Base-by-base conservation (phyloP, 2,329 filamentous ascomycete genomes). In the Aspergillus sp. region DNA sequence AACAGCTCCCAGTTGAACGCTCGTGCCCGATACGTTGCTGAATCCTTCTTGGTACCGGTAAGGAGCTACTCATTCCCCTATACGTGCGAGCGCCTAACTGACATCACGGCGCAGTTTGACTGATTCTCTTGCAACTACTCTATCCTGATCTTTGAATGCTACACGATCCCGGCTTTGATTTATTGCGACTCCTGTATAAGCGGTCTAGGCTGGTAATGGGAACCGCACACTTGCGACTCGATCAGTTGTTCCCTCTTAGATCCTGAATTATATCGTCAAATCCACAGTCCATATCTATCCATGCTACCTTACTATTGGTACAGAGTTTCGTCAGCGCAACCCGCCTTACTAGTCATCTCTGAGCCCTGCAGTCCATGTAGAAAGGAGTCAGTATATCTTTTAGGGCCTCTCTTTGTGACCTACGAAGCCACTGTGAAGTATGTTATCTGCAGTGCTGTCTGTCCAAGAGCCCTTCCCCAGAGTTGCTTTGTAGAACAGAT, bases 41-140 rank as follows among this genome's bases (percentile, higher is more conserved):
- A 98, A 72, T 96, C 93, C 49, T 98, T 98, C 79, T 73, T 98
- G 70, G 96, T 91, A 65, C 93, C 91, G 50, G 87, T 93, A 77
- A 56, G 78, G 48, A 5, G 7, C 34, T 10, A 44, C 46, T 39
- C 32, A 40, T 26, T 33, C n/a, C 8, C 36, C 26, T 8, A 8
- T 26, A 27, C 12, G 9, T 26, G 27, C 19, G 12, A 27, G 10
- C 30, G 10, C 12, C 19, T 43, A 33, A 9, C 51, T 45, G 42
- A 52, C 42, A 32, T 53, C 52, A 5, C 44, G 3, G 10, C 36
- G 1, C 41, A 65, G 60, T 65, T 65, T 53, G 57, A 67, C 57
- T 60, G 57, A 57, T 48, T 47, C 26, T 45, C 32, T 45, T 56
- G 57, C 57, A 60, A 48, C 49, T 48, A 28, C 38, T 48, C 46